These are phyloP conservation scores for Moesziomyces antarcticus DNA, from an alignment of 1,284 basidiomycete species.

Conservation along the genomic window DNA sequence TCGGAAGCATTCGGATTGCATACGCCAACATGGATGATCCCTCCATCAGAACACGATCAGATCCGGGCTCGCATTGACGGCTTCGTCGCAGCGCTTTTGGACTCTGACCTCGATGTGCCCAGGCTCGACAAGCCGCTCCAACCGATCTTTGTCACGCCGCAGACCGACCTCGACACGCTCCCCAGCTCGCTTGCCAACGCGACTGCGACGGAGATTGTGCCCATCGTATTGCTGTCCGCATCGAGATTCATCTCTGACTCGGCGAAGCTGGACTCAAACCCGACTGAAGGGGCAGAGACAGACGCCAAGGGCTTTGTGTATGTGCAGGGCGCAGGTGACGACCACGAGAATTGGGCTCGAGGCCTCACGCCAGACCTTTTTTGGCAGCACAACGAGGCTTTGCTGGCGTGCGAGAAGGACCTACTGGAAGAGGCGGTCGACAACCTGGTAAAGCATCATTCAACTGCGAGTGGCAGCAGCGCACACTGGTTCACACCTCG, in stretches of 20 bases:
- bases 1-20: slow-evolving; percentile 51
- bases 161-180: slow-evolving; percentile 7
- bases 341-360: slow-evolving; percentile 86
- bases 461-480: neutral
- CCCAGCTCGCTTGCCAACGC: neutral
- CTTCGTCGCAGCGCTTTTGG: slow-evolving; percentile 77
- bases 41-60: slow-evolving; percentile 70
- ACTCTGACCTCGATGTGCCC: slow-evolving; percentile 62
- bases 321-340: slow-evolving; percentile 88
- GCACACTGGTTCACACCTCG: slow-evolving; percentile 44
- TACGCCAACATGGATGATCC: slow-evolving; percentile 58
- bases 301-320: slow-evolving; percentile 74
- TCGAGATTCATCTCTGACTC: slow-evolving; percentile 73
- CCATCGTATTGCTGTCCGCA: slow-evolving; percentile 81
- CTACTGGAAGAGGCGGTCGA: slow-evolving; percentile 71
- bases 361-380: slow-evolving; percentile 79
- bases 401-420: slow-evolving; percentile 71
- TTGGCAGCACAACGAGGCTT: slow-evolving; percentile 74
- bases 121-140: slow-evolving; percentile 72
- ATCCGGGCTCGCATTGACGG: slow-evolving; percentile 75
- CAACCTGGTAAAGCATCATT: slow-evolving; percentile 11
- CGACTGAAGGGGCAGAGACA: neutral
- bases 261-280: slow-evolving; percentile 69
- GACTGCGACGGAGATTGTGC: slow-evolving; percentile 70
- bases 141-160: slow-evolving; percentile 74